phyloP scores from a whole-genome alignment of 169 alveolate species.

The Babesia gibsoni region DNA sequence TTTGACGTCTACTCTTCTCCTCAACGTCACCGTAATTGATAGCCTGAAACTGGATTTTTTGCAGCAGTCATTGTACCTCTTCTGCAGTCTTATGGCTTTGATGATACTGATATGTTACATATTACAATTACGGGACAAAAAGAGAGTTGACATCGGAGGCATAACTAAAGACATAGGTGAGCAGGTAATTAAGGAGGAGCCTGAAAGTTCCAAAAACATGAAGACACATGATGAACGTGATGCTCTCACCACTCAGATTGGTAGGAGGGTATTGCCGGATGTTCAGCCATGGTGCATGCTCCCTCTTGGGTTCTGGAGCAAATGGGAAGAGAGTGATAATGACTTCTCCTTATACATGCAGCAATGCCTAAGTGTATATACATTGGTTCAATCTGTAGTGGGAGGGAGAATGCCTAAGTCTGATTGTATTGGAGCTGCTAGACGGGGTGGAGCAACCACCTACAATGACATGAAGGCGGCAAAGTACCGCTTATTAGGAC shows the following conservation, averaged over 20 bases:
- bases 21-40: neutral
- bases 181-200: too few species aligned
- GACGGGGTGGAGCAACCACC: neutral
- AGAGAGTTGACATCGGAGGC: too few species aligned
- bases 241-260: too few species aligned
- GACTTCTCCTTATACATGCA: neutral
- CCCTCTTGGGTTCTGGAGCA: constrained; percentile 10
- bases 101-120: too few species aligned
- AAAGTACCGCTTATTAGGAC: neutral
- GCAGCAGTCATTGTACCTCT: neutral
- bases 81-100: too few species aligned
- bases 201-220: too few species aligned
- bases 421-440: neutral
- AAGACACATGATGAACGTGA: too few species aligned
- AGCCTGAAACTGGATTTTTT: neutral
- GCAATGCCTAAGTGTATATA: neutral
- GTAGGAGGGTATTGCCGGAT: constrained; percentile 11
- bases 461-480: neutral
- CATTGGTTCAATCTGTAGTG: neutral
- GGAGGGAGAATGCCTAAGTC: neutral
- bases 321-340: constrained; percentile 8
- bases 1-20: neutral
- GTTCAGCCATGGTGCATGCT: constrained; percentile 24
- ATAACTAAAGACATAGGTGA: too few species aligned
- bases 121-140: too few species aligned